Evolutionary conservation across 805 yeast genomes (phyloP).

Genomic region (Myxozyma nipponensis): DNA sequence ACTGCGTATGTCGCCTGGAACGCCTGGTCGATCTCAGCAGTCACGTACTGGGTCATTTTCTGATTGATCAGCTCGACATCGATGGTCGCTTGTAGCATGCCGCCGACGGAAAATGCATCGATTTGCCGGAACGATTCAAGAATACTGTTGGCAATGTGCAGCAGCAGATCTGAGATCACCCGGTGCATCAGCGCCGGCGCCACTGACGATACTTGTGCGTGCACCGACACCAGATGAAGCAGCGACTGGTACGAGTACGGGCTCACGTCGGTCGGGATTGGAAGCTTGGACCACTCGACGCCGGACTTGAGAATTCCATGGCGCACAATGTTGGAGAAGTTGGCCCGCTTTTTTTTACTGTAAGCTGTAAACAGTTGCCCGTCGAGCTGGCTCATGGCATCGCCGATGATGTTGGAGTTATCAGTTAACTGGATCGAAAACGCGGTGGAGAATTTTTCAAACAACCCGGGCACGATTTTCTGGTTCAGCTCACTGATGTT

Average conservation of each 20-base stretch:
- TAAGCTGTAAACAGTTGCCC: constrained; percentile 52
- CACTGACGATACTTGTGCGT: constrained; percentile 48
- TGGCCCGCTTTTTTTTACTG: constrained; percentile 46
- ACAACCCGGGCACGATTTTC: constrained; percentile 46
- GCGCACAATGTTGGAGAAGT: constrained; percentile 41
- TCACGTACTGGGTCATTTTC: constrained; percentile 20
- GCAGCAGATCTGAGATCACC: constrained; percentile 47
- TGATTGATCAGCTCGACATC: constrained; percentile 50
- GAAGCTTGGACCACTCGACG: constrained; percentile 43
- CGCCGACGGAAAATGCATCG: constrained; percentile 46
- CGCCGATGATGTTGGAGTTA: constrained; percentile 45
- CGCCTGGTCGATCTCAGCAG: constrained; percentile 15
- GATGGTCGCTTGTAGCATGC: constrained; percentile 49
- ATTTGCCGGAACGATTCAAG: constrained; percentile 43
- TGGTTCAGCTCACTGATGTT: constrained; percentile 50
- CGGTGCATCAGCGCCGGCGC: constrained; percentile 46
- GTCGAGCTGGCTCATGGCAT: constrained; percentile 48
- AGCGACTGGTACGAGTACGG: constrained; percentile 49
- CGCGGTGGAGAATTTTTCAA: constrained; percentile 48
- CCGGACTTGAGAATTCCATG: constrained; percentile 39
- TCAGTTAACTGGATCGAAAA: constrained; percentile 47
- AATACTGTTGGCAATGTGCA: constrained; percentile 40
- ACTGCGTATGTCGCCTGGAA: constrained; percentile 21
- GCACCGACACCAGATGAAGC: constrained; percentile 49
- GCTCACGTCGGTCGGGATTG: constrained; percentile 40